Evolutionary conservation across 306 rosid genomes (phyloP), one percentile per base, ranked within the genome.

Genomic region (Quercus aquifolioides): DNA sequence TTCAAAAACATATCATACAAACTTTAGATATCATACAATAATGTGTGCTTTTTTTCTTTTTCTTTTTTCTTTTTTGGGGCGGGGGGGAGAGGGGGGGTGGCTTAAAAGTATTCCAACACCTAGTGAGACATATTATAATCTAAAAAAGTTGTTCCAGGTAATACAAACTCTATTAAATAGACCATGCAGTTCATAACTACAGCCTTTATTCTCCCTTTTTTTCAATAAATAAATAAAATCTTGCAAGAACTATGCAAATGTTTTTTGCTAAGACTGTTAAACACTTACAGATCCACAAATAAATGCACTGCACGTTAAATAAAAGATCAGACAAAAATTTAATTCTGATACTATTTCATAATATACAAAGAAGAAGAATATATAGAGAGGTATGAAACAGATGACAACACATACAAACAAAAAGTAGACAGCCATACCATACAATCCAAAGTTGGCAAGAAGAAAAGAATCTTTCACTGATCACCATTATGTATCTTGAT

Each of bases 401-500:
- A 64, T 55, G 60, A 81, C 31, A 54, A 75, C 73, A 74, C 82
- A 85, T 51, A 65, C 55, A 73, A 67, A 80, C 60, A 65, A 58
- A 74, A 82, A 80, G 70, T 78, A 84, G 56, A 77, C 73, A 33
- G 85, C 23, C 89, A 69, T 78, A 80, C 79, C 91, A 59, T 82
- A 74, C 75, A 62, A 80, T 76, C 79, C 83, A 82, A 80, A 76
- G 56, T 67, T 73, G 26, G 87, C 76, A 75, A 78, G 80, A 73
- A 56, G 75, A 11, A 78, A 81, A 81, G 63, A 2, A 79, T 62
- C 59, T 55, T 23, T 79, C 81, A 91, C 76, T 73, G 79, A 57
- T 82, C 43, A 20, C 76, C 81, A 77, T 80, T 88, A 62, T 86
- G 88, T 75, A 92, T 88, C 81, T 88, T 91, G 87, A 94, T 92